phyloP scores from a whole-genome alignment of 352 stramenopile genomes.

The Phytophthora boehmeriae region DNA sequence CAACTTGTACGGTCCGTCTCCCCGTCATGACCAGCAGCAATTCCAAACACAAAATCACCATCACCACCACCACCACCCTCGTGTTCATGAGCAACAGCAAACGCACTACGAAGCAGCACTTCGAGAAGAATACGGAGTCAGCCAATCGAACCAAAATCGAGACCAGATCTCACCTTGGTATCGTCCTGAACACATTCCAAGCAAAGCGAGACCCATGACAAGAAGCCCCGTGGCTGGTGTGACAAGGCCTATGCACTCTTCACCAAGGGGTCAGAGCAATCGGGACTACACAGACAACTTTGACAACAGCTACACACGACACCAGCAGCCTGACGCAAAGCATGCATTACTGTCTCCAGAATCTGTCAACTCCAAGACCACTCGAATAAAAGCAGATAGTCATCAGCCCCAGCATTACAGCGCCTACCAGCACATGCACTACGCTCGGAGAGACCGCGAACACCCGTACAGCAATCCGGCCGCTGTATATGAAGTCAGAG shows the following conservation, averaged over 20 bases:
- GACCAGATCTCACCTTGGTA: constrained; percentile 17
- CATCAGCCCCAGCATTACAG: constrained; percentile 13
- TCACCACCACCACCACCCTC: constrained; percentile 23
- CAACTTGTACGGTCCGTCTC: constrained; percentile 13
- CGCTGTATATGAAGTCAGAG: constrained; percentile 8
- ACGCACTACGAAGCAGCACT: constrained; percentile 13
- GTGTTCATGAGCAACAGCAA: constrained; percentile 15
- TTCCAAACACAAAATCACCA: constrained; percentile 13
- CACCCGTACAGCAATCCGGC: constrained; percentile 9
- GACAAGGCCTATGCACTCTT: constrained; percentile 6
- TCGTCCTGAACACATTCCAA: constrained; percentile 14
- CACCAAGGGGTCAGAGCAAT: constrained; percentile 9
- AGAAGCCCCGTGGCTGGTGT: constrained; percentile 15
- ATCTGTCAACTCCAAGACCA: background rate
- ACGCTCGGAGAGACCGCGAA: constrained; percentile 16
- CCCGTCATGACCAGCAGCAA: constrained; percentile 18
- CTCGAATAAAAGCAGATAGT: constrained; percentile 1
- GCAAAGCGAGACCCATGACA: constrained; percentile 7
- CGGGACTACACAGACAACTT: constrained; percentile 10
- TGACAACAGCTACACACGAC: constrained; percentile 8
- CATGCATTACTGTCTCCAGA: constrained; percentile 8
- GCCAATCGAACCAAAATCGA: constrained; percentile 9
- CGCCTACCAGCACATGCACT: constrained; percentile 10
- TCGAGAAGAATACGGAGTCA: constrained; percentile 13
- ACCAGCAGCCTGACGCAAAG: constrained; percentile 7